phyloP scores from a whole-genome alignment of 2,329 filamentous ascomycete species.

The Neofusicoccum laricinum region DNA sequence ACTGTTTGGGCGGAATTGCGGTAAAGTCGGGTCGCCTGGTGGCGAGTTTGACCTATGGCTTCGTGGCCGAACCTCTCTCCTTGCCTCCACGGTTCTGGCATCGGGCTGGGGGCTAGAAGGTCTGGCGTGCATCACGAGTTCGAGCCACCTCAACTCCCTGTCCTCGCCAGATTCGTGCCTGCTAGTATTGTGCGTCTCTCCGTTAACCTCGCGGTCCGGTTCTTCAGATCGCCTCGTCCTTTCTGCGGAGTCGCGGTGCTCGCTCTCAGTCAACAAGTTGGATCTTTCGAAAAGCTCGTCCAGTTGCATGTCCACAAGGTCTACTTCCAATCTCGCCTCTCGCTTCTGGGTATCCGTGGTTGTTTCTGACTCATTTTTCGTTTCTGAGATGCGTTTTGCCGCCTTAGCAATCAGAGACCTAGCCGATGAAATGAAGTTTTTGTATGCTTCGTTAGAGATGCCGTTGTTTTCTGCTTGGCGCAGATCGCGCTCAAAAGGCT shows the following conservation, averaged over 20 bases:
- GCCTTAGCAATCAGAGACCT: conserved; percentile 9
- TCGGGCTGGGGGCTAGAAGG: background rate
- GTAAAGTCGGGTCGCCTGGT: conserved; percentile 48
- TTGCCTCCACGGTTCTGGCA: background rate
- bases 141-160: background rate
- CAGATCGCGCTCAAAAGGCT: conserved; percentile 12
- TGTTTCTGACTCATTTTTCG: conserved; percentile 1
- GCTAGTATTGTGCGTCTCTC: background rate
- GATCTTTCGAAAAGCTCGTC: conserved; percentile 14
- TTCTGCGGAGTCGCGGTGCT: background rate
- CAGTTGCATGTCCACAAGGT: conserved; percentile 10
- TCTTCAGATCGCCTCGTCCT: background rate
- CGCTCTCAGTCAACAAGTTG: background rate
- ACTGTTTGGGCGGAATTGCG: conserved; percentile 64
- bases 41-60: background rate
- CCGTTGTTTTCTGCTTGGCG: conserved; percentile 1
- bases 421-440: conserved; percentile 4
- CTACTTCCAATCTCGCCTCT: conserved; percentile 7
- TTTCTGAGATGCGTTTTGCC: conserved; percentile 1
- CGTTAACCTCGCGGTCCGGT: background rate
- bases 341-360: conserved; percentile 1
- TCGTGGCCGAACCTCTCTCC: background rate
- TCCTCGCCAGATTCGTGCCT: background rate
- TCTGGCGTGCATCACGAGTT: background rate
- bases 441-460: conserved; percentile 10